phyloP scores from a whole-genome alignment of 2,329 filamentous ascomycete species.

The Curvularia sp. region DNA sequence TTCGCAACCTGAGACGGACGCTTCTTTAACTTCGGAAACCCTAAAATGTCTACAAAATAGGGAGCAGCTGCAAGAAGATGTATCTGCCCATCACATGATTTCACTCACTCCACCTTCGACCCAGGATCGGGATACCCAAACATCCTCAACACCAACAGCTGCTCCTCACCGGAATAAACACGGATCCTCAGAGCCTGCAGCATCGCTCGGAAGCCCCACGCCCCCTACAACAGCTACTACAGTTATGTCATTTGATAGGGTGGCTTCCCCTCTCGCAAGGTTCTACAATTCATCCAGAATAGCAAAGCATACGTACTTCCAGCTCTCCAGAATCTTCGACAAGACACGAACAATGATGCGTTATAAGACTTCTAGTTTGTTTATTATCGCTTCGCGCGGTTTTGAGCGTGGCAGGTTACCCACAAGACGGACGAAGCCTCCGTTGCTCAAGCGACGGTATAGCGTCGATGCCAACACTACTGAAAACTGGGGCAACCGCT shows the following conservation, averaged over 20 bases:
- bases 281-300: slow-evolving; percentile 1
- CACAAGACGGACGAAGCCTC: slow-evolving; percentile 20
- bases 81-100: neutral
- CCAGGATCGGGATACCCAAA: neutral
- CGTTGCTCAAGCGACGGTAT: slow-evolving; percentile 29
- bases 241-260: neutral
- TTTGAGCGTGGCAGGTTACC: slow-evolving; percentile 23
- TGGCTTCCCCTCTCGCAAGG: neutral
- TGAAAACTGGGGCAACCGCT: neutral
- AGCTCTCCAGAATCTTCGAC: slow-evolving; percentile 8
- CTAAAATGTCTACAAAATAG: neutral
- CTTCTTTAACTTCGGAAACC: neutral
- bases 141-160: neutral
- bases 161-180: neutral
- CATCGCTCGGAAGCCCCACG: neutral
- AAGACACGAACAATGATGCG: slow-evolving; percentile 21
- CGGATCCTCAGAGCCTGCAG: neutral
- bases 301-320: slow-evolving; percentile 1
- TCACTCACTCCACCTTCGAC: neutral
- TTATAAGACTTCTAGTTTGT: slow-evolving; percentile 8
- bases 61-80: neutral
- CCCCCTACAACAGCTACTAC: neutral
- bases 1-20: neutral
- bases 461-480: slow-evolving; percentile 31
- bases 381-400: slow-evolving; percentile 25